Conservation (phyloP, 2,329 filamentous ascomycete genomes). For the Corniculantispora saksenae region DNA sequence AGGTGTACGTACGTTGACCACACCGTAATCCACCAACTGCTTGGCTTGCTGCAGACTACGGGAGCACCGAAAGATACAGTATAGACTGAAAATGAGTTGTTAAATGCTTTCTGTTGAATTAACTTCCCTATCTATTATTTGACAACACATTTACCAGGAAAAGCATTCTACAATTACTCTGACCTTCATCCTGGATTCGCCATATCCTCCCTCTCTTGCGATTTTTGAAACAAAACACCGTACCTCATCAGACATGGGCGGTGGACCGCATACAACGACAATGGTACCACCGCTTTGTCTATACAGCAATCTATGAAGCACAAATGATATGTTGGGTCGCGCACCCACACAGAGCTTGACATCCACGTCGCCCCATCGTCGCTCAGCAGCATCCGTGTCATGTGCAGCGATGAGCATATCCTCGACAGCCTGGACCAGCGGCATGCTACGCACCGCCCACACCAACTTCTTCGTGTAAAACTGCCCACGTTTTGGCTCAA, state of each 20-base stretch:
- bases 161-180: constrained; percentile 20
- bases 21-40: no score
- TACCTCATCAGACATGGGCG: constrained; percentile 27
- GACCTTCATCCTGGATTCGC: constrained; percentile 16
- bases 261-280: constrained; percentile 26
- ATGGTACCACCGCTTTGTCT: constrained; percentile 22
- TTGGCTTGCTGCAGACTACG: no score
- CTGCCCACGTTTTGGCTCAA: background rate
- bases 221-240: constrained; percentile 19
- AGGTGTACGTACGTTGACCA: no score
- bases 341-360: constrained; percentile 24
- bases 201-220: constrained; percentile 17
- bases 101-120: no score
- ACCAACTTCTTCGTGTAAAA: constrained; percentile 23
- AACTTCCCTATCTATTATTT: no score
- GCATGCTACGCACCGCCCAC: constrained; percentile 24
- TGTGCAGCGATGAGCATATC: constrained; percentile 17
- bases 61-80: no score
- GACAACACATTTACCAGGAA: constrained; percentile 8
- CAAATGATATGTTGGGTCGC: constrained; percentile 20
- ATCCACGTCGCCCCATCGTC: constrained; percentile 21
- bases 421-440: constrained; percentile 25
- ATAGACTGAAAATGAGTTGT: no score
- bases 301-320: constrained; percentile 20
- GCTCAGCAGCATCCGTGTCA: constrained; percentile 1